Evolutionary conservation across 306 rosid genomes (phyloP).

Genomic region (Medicago arabica): DNA sequence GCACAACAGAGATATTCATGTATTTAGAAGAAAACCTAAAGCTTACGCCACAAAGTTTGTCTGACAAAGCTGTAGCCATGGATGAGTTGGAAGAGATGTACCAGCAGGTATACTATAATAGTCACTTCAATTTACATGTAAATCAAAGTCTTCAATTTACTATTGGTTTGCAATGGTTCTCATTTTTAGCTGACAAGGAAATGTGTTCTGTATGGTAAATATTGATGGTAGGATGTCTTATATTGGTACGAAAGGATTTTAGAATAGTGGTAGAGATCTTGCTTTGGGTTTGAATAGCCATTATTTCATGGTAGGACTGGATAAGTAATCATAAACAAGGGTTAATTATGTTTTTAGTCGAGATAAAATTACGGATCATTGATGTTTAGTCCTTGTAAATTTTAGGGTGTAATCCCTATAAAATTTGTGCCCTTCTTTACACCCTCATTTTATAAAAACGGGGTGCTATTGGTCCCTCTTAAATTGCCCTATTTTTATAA

Average conservation of each 20-base stretch:
- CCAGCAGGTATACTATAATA: slow-evolving; percentile 67
- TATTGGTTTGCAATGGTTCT: slow-evolving; percentile 13
- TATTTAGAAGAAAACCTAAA: slow-evolving; percentile 90
- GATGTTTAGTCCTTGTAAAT: background rate
- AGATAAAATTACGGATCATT: background rate
- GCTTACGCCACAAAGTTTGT: slow-evolving; percentile 82
- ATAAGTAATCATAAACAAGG: slow-evolving; percentile 2
- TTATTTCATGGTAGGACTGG: slow-evolving; percentile 33
- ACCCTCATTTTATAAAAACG: background rate
- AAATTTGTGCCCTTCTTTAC: background rate
- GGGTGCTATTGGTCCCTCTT: background rate
- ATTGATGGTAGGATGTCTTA: slow-evolving; percentile 27
- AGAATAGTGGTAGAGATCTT: slow-evolving; percentile 28
- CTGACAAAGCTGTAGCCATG: slow-evolving; percentile 79
- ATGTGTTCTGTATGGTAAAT: slow-evolving; percentile 28
- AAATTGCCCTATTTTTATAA: background rate
- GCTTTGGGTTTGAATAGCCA: slow-evolving; percentile 20
- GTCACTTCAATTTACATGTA: slow-evolving; percentile 27
- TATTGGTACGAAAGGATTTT: slow-evolving; percentile 32
- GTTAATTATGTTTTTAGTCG: background rate
- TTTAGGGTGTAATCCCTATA: background rate
- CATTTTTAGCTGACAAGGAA: slow-evolving; percentile 15
- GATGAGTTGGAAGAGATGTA: slow-evolving; percentile 95
- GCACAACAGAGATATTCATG: slow-evolving; percentile 74
- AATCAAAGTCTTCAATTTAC: slow-evolving; percentile 12